phyloP scores from a whole-genome alignment of 208 protist species.

The Trypanosoma mega region DNA sequence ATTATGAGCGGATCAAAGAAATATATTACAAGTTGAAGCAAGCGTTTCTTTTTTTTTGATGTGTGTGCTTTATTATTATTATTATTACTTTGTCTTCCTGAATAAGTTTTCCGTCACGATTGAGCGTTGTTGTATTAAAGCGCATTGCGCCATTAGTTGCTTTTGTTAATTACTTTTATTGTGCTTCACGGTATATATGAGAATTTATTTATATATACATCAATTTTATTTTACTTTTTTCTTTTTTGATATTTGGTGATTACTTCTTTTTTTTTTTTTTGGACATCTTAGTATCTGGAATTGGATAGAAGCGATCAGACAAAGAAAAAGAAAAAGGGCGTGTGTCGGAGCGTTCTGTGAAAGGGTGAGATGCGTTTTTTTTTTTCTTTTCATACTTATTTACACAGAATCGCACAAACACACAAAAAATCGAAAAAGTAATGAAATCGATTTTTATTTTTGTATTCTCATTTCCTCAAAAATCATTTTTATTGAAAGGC shows the following conservation, averaged over 20 bases:
- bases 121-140: no score
- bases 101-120: background rate
- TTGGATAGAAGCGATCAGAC: background rate
- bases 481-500: constrained; percentile 17
- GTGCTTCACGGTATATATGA: no score
- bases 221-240: constrained; percentile 22
- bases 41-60: constrained; percentile 1
- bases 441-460: background rate
- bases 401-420: background rate
- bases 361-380: background rate
- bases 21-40: no score
- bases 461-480: background rate
- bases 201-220: no score
- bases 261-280: constrained; percentile 12
- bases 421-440: constrained; percentile 3
- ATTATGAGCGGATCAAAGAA: no score
- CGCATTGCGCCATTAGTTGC: no score
- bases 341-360: background rate
- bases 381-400: background rate
- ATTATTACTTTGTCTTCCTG: background rate
- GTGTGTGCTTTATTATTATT: background rate
- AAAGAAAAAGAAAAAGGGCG: background rate
- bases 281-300: background rate
- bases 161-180: no score
- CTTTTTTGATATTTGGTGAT: constrained; percentile 15